A percentile compares a stretch with the other conserved stretches of the same genome.
Evolutionary conservation across 202 grass and related monocot genomes (phyloP).

Genomic region (Setaria italica): DNA sequence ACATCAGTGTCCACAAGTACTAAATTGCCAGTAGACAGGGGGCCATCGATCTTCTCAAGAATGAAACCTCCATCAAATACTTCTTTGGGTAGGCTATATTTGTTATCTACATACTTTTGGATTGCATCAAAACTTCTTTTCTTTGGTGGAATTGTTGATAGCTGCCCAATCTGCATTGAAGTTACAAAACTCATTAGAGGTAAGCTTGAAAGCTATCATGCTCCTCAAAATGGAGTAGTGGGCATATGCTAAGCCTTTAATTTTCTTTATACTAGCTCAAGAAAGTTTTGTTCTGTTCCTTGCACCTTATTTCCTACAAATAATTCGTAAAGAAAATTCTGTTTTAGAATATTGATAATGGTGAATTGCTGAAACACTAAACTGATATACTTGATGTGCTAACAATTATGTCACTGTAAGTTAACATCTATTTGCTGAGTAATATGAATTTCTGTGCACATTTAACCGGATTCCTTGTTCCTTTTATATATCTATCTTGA

Average conservation of each 20-base stretch:
- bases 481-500: slow-evolving; percentile 22
- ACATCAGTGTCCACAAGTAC: slow-evolving; percentile 52
- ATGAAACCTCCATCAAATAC: slow-evolving; percentile 86
- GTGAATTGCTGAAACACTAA: neutral
- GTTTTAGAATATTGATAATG: neutral
- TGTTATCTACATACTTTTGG: slow-evolving; percentile 58
- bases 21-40: slow-evolving; percentile 68
- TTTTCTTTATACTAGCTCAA: slow-evolving; percentile 22
- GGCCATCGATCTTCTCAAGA: slow-evolving; percentile 82
- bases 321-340: neutral
- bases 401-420: neutral
- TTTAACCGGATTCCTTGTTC: slow-evolving; percentile 8
- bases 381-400: neutral
- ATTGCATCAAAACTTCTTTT: slow-evolving; percentile 59
- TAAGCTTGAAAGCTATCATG: slow-evolving; percentile 11
- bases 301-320: slow-evolving; percentile 7
- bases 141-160: slow-evolving; percentile 73
- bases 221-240: slow-evolving; percentile 37
- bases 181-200: slow-evolving; percentile 24
- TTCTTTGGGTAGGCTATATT: slow-evolving; percentile 66
- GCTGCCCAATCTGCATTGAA: slow-evolving; percentile 76
- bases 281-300: neutral
- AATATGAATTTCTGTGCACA: slow-evolving; percentile 6
- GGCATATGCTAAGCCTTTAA: neutral
- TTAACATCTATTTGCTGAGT: neutral